Evolutionary conservation across 2,329 filamentous ascomycete genomes (phyloP).

Genomic region (Diaporthe nobilis): DNA sequence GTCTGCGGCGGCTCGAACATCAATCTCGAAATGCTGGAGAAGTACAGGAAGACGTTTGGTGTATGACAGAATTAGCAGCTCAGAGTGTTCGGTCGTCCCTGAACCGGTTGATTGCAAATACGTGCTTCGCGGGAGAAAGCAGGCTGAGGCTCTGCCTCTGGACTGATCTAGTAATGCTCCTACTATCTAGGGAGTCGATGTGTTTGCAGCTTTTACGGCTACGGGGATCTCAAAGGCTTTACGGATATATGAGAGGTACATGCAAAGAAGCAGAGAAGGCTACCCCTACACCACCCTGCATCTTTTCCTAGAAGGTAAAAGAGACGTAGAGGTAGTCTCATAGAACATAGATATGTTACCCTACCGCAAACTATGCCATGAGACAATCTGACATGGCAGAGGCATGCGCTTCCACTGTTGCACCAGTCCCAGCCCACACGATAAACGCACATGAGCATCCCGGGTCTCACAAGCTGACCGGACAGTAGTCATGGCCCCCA

Average conservation of each 20-base stretch:
- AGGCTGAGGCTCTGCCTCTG: too few species aligned
- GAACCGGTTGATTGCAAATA: not conserved
- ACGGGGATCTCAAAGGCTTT: not conserved
- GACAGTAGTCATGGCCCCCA: not conserved
- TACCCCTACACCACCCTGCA: not conserved
- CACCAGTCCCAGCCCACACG: not conserved
- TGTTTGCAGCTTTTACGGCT: not conserved
- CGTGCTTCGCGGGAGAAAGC: not conserved
- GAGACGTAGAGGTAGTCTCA: not conserved
- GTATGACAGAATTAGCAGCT: constrained; percentile 41
- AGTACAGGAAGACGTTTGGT: constrained; percentile 67
- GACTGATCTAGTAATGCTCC: too few species aligned
- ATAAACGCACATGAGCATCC: not conserved
- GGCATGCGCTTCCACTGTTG: not conserved
- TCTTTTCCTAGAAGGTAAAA: not conserved
- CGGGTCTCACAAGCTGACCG: not conserved
- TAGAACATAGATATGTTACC: not conserved
- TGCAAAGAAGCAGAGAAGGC: not conserved
- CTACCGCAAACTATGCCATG: not conserved
- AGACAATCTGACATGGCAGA: not conserved
- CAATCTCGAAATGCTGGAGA: constrained; percentile 71
- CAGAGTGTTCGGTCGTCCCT: not conserved
- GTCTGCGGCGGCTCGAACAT: constrained; percentile 86
- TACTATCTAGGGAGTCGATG: not conserved
- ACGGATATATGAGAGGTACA: not conserved